These are phyloP conservation scores for Saccharomycopsis malanga DNA, from an alignment of 805 yeast species.

Conservation along the genomic window DNA sequence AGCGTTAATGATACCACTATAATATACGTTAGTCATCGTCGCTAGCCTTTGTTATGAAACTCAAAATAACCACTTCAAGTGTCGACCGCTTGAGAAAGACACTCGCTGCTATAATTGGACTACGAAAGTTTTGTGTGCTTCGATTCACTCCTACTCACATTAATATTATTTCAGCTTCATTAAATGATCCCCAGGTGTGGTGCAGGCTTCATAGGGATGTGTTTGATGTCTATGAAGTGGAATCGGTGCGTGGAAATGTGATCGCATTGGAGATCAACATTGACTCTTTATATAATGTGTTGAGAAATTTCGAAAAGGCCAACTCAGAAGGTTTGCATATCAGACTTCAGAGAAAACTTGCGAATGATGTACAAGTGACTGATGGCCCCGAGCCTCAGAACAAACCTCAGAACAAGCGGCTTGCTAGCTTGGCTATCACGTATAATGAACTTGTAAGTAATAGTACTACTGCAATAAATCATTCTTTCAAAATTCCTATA, in stretches of 20 bases:
- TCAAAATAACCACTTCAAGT: constrained; percentile 27
- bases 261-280: constrained; percentile 56
- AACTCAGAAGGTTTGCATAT: constrained; percentile 44
- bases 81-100: constrained; percentile 32
- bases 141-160: constrained; percentile 46
- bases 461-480: constrained; percentile 41
- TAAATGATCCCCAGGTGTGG: constrained; percentile 64
- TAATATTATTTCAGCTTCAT: constrained; percentile 43
- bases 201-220: constrained; percentile 43
- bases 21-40: too few species aligned
- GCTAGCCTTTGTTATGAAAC: constrained; percentile 30
- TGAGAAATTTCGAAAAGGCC: constrained; percentile 49
- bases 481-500: constrained; percentile 67
- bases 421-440: constrained; percentile 48
- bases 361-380: constrained; percentile 26
- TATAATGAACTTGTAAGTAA: constrained; percentile 39
- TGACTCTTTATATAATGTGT: constrained; percentile 51
- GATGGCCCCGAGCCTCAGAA: constrained; percentile 13
- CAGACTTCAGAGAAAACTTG: constrained; percentile 37
- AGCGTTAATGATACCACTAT: too few species aligned
- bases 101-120: constrained; percentile 40
- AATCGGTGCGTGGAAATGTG: constrained; percentile 44
- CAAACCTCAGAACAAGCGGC: constrained; percentile 29
- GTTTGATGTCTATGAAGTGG: constrained; percentile 45
- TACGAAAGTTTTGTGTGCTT: constrained; percentile 51